A percentile compares a stretch with the other conserved stretches of the same genome.
These are phyloP conservation scores for Lunularia cruciata DNA, from an alignment of 225 moss, liverwort and hornwort species.

Conservation along the genomic window DNA sequence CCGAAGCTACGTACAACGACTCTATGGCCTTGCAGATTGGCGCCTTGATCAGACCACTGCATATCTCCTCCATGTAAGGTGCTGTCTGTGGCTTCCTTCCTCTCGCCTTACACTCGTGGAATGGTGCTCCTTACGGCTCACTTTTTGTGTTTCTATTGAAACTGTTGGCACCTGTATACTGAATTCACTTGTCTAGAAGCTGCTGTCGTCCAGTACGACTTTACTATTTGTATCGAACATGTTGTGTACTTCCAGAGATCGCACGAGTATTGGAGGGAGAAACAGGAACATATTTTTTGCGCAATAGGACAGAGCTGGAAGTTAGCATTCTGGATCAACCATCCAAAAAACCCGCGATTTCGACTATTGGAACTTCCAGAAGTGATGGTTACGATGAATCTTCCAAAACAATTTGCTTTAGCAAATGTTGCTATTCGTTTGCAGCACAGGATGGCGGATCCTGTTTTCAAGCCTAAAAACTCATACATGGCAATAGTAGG, in stretches of 20 bases:
- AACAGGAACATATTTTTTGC: conserved; percentile 58
- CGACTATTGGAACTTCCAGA: conserved; percentile 76
- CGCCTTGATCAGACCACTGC: conserved; percentile 77
- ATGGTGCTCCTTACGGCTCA: too few species aligned
- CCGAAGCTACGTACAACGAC: conserved; percentile 61
- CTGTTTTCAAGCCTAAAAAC: conserved; percentile 64
- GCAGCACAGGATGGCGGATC: conserved; percentile 72
- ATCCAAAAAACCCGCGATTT: conserved; percentile 77
- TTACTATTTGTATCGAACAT: too few species aligned
- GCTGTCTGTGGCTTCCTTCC: conserved; percentile 38
- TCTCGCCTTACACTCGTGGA: not conserved
- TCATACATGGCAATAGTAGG: conserved; percentile 79
- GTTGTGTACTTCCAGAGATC: conserved; percentile 63
- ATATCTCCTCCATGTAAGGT: conserved; percentile 84
- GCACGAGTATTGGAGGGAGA: conserved; percentile 62
- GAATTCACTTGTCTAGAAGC: too few species aligned
- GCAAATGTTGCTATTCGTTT: conserved; percentile 81
- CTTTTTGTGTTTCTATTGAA: not conserved
- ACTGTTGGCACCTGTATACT: not conserved
- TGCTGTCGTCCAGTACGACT: too few species aligned
- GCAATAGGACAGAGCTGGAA: conserved; percentile 77
- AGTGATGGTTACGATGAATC: conserved; percentile 62
- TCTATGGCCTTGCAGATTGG: conserved; percentile 60
- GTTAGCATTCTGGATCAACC: conserved; percentile 87
- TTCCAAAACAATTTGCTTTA: conserved; percentile 89